These are phyloP conservation scores for Canavalia gladiata DNA, from an alignment of 306 rosid genomes.

Conservation along the genomic window DNA sequence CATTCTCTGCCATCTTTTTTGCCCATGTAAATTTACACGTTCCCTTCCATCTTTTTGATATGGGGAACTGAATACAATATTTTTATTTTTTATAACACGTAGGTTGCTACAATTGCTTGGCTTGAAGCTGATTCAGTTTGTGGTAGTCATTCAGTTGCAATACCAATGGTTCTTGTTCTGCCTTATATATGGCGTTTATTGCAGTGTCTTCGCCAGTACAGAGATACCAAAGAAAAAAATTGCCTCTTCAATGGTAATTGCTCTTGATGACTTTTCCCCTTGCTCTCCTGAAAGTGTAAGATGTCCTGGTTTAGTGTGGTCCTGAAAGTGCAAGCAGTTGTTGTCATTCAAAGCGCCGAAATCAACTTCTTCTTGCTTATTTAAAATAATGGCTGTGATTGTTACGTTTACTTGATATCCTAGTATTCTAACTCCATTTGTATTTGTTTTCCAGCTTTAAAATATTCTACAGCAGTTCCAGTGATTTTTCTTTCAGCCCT, in stretches of 20 bases:
- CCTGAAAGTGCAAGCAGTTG: not conserved
- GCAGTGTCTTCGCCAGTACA: conserved; percentile 95
- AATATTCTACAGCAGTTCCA: conserved; percentile 94
- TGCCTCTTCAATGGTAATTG: conserved; percentile 85
- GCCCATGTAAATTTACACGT: not conserved
- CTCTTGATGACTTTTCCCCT: conserved; percentile 32
- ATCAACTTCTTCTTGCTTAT: not conserved
- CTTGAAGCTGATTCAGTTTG: conserved; percentile 99
- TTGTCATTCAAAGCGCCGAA: not conserved
- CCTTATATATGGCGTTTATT: conserved; percentile 95
- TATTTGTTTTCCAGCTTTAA: conserved; percentile 78
- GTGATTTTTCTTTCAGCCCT: conserved; percentile 98
- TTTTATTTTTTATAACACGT: conserved; percentile 45
- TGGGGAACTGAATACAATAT: conserved; percentile 34
- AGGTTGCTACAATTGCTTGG: conserved; percentile 99
- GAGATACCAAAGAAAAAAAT: conserved; percentile 86
- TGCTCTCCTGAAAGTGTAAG: conserved; percentile 28
- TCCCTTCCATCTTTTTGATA: conserved; percentile 27
- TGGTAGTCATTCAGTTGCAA: conserved; percentile 94
- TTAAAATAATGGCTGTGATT: conserved; percentile 1
- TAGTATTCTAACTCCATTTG: conserved; percentile 52
- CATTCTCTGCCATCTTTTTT: conserved; percentile 21
- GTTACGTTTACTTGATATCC: conserved; percentile 16
- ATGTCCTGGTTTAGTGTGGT: conserved; percentile 34
- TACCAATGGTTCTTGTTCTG: conserved; percentile 88